Evolutionary conservation across 768 basidiomycete species (phyloP), one percentile per base, ranked within the genome.

Genomic region (Termitomyces sp.): DNA sequence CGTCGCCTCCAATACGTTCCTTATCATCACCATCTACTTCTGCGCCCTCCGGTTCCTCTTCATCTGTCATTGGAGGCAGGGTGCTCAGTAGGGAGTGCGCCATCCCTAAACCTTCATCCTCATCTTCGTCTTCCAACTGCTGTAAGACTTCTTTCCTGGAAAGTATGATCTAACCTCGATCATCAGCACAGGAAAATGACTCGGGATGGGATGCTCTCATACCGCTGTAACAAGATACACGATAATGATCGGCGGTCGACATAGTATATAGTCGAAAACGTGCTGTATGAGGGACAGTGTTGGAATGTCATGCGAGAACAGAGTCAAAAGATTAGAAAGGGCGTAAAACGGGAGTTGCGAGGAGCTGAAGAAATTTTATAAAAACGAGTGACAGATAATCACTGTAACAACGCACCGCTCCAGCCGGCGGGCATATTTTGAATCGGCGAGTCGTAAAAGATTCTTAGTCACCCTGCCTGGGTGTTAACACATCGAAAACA

Each of bases 271-370:
- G 74, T 98, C 95, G 73, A 96, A 98, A 51, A 94, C 85, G 64
- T 94, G 90, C 70, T 96, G 94, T 32, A 94, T 90, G 42, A 95
- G 86, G 5, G 89, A 83, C n/a, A 96, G 81, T 2, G 91, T 91
- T 8, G 95, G 92, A 59, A 94, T 82, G 66, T 97, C 94, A 71
- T 98, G 95, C 12, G 95, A 87, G 76, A 98, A 94, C 35, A 96
- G 82, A 0, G 94, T 96, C 38, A 98, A 78, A 36, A 97, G 84
- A 74, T 94, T 92, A 4, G 94, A 92, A 18, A 98, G 82, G 0
- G 94, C 92, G 70, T 90, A 92, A 69, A 94, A 96, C 0, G 95
- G 95, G 1, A 96, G 79, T 0, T 91, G 91, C 0, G 91, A 84
- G 32, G 81, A 84, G 56, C 90, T 92, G 60, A 6, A 15, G 35